Base-by-base conservation (phyloP, 371 early-diverging fungal species). In the Mortierella polycephala region DNA sequence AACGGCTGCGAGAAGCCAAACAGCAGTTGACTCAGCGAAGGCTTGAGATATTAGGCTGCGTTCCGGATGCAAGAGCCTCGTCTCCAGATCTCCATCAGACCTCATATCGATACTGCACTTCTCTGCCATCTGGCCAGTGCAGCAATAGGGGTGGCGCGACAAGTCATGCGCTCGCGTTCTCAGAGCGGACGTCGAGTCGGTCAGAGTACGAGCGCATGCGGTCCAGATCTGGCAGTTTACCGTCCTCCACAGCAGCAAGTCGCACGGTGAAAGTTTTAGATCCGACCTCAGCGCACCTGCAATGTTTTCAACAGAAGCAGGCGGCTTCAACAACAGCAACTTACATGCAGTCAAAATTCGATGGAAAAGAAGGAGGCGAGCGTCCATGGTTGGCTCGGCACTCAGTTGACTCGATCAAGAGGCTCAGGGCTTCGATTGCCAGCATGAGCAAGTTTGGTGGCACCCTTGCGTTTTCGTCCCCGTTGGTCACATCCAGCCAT, bases 361-460 rank as follows among this genome's bases (percentile, higher is more conserved):
- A 14, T 8, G 20, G 51, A 21, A 16, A 18, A 18, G 18, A 10
- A 18, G 51, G 20, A 4, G 20, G 9, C 20, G 51, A 51, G 13
- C 21, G 9, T 18, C 13, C 39, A 14, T 7, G 40, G 49, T 55
- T 1, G 4, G 46, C 50, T 14, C 13, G 20, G 39, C 49, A 49
- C 37, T 57, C 57, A 3, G 51, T 18, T 12, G 60, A 69, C 5
- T 37, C 62, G n/a, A 57, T 69, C 39, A 30, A n/a, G 30, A 45
- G 23, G 40, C 51, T 69, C 10, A 23, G 62, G n/a, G 69, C 57
- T 0, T 69, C 69, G 5, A 57, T 62, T 23, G 13, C n/a, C 2
- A 9, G 57, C 50, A 57, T 62, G 62, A 12, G 16, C 4, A 30
- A 42, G 14, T 21, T 54, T 12, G 58, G 52, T 18, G 21, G 23